These are phyloP conservation scores for Cudoniella acicularis DNA, from an alignment of 495 filamentous ascomycete genomes.

Conservation along the genomic window DNA sequence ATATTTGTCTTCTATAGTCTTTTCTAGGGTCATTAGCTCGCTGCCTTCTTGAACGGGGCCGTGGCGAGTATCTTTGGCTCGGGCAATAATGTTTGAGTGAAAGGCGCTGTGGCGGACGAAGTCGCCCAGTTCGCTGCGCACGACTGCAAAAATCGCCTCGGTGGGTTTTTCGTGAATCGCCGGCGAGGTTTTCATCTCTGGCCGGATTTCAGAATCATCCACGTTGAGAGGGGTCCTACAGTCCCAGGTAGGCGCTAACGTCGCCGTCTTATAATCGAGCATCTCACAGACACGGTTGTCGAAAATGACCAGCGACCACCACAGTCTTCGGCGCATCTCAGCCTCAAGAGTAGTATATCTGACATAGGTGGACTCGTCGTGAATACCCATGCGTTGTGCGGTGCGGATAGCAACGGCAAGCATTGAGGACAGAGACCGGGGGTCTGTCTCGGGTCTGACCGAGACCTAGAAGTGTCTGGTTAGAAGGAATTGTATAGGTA, in stretches of 20 bases:
- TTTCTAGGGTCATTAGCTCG: slow-evolving; percentile 35
- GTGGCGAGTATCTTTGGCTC: slow-evolving; percentile 41
- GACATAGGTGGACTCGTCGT: slow-evolving; percentile 47
- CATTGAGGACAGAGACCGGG: slow-evolving; percentile 42
- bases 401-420: slow-evolving; percentile 42
- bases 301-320: slow-evolving; percentile 56
- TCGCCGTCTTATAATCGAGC: slow-evolving; percentile 57
- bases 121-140: slow-evolving; percentile 45
- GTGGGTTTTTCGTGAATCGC: slow-evolving; percentile 43
- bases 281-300: slow-evolving; percentile 54
- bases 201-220: slow-evolving; percentile 39
- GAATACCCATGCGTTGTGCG: slow-evolving; percentile 39
- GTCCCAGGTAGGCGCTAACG: slow-evolving; percentile 51
- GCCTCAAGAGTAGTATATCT: slow-evolving; percentile 53
- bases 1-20: slow-evolving; percentile 42
- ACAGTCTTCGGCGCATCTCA: slow-evolving; percentile 57
- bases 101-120: slow-evolving; percentile 43
- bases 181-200: slow-evolving; percentile 35
- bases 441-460: slow-evolving; percentile 37
- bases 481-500: too few relatives aligned
- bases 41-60: slow-evolving; percentile 32
- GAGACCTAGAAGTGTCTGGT: slow-evolving; percentile 48
- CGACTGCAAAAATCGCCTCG: slow-evolving; percentile 52
- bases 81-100: slow-evolving; percentile 41
- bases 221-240: slow-evolving; percentile 39